Evolutionary conservation across 768 basidiomycete species (phyloP).

Genomic region (Tricholomella constricta): DNA sequence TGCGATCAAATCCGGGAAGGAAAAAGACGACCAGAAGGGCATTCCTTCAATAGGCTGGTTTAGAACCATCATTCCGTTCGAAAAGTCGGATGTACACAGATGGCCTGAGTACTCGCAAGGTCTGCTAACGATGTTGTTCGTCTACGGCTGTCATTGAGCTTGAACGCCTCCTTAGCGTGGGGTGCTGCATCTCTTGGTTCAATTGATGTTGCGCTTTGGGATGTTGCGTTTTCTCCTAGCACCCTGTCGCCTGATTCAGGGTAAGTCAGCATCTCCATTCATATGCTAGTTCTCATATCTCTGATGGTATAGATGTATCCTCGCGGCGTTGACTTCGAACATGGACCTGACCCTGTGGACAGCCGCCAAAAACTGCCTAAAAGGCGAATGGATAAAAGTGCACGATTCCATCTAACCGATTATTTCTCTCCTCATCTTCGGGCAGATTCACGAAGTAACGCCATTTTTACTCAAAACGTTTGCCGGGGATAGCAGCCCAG

Average conservation of each 20-base stretch:
- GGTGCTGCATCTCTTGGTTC: slow-evolving; percentile 68
- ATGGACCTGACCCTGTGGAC: slow-evolving; percentile 74
- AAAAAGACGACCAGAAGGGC: slow-evolving; percentile 30
- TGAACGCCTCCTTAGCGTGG: slow-evolving; percentile 55
- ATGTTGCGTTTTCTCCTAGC: slow-evolving; percentile 69
- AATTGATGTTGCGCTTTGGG: slow-evolving; percentile 63
- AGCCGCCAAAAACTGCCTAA: slow-evolving; percentile 65
- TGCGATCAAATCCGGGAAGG: slow-evolving; percentile 42
- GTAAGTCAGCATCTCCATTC: slow-evolving; percentile 35
- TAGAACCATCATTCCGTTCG: slow-evolving; percentile 71
- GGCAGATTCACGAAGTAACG: slow-evolving; percentile 59
- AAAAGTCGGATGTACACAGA: slow-evolving; percentile 39
- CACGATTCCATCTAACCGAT: slow-evolving; percentile 1
- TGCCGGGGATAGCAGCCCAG: slow-evolving; percentile 21
- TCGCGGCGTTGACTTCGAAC: slow-evolving; percentile 72
- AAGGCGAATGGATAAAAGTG: slow-evolving; percentile 74
- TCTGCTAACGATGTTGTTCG: slow-evolving; percentile 19
- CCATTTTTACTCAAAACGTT: slow-evolving; percentile 43
- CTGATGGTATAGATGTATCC: slow-evolving; percentile 52
- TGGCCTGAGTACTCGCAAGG: slow-evolving; percentile 57
- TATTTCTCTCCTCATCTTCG: neutral
- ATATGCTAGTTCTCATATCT: neutral
- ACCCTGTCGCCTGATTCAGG: slow-evolving; percentile 59
- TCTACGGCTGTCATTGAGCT: neutral
- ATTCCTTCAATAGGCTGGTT: too few species aligned